Conservation (phyloP, 2,329 filamentous ascomycete genomes). For the Fusarium newnesense region DNA sequence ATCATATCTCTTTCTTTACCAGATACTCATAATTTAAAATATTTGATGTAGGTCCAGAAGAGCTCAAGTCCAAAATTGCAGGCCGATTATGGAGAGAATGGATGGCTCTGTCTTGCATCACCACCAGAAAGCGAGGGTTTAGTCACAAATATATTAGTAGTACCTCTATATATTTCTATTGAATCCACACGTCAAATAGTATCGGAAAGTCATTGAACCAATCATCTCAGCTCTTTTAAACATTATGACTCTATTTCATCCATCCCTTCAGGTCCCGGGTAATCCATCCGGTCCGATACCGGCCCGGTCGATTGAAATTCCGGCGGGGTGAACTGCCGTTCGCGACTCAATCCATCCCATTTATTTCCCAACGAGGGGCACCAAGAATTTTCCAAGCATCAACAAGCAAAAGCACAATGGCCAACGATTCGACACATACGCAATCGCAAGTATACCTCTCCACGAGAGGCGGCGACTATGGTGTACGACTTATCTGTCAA, state of each 20-base stretch:
- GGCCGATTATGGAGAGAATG: no score
- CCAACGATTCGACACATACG: constrained; percentile 36
- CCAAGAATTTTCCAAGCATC: constrained; percentile 32
- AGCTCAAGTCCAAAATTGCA: no score
- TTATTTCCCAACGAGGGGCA: constrained; percentile 26
- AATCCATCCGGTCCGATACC: constrained; percentile 14
- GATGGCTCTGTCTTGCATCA: no score
- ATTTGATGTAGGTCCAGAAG: no score
- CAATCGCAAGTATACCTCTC: constrained; percentile 44
- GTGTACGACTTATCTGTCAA: constrained; percentile 12
- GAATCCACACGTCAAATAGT: no score
- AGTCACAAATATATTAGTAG: no score
- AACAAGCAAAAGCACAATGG: constrained; percentile 31
- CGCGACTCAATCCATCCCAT: constrained; percentile 17
- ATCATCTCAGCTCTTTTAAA: background rate
- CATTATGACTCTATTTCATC: background rate
- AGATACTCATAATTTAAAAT: no score
- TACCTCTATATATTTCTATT: no score
- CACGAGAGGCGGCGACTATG: constrained; percentile 43
- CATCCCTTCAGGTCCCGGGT: background rate
- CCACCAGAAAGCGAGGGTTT: no score
- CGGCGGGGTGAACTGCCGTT: constrained; percentile 28
- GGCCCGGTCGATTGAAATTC: constrained; percentile 36
- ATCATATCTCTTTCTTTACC: no score
- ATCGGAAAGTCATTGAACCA: background rate